Evolutionary conservation across 148 eudicot genomes (phyloP).

Genomic region (Camellia lanceoleosa): DNA sequence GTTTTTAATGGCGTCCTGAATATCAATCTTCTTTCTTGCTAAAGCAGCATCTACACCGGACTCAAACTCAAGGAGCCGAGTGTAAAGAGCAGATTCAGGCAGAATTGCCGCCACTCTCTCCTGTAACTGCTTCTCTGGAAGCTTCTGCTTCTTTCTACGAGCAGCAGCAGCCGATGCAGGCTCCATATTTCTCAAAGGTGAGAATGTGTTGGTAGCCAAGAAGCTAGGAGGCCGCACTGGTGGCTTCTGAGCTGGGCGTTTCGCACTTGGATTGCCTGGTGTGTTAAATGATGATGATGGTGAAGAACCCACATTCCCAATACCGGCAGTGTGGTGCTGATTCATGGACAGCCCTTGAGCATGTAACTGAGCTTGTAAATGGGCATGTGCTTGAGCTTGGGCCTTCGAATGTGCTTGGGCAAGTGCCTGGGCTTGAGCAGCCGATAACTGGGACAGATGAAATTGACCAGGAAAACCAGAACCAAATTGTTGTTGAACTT

Average conservation of each 20-base stretch:
- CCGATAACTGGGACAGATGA: slow-evolving; percentile 51
- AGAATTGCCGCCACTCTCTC: slow-evolving; percentile 75
- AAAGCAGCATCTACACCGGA: slow-evolving; percentile 87
- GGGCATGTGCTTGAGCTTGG: slow-evolving; percentile 51
- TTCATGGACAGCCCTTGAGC: slow-evolving; percentile 60
- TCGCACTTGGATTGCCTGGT: slow-evolving; percentile 36
- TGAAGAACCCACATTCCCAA: slow-evolving; percentile 39
- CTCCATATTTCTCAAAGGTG: slow-evolving; percentile 75
- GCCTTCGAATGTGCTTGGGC: slow-evolving; percentile 51
- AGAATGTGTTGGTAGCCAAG: slow-evolving; percentile 33
- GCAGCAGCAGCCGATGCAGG: slow-evolving; percentile 72
- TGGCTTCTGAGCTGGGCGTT: slow-evolving; percentile 67
- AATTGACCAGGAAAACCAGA: slow-evolving; percentile 54
- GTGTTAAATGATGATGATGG: slow-evolving; percentile 36
- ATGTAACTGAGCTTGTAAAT: slow-evolving; percentile 62
- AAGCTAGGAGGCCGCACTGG: slow-evolving; percentile 69
- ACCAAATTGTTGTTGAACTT: slow-evolving; percentile 49
- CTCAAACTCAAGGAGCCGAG: slow-evolving; percentile 95
- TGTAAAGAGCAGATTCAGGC: slow-evolving; percentile 90
- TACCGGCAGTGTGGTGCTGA: slow-evolving; percentile 50
- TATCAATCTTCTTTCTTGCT: slow-evolving; percentile 78
- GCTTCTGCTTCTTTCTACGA: slow-evolving; percentile 78
- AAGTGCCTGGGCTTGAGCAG: slow-evolving; percentile 52
- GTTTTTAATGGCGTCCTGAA: slow-evolving; percentile 82
- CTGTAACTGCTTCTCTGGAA: slow-evolving; percentile 70